Percentiles rank a stretch among this genome's conserved stretches.
Evolutionary conservation across 1,139 yeast species (phyloP).

Genomic region (Debaryomycetaceae sp.): DNA sequence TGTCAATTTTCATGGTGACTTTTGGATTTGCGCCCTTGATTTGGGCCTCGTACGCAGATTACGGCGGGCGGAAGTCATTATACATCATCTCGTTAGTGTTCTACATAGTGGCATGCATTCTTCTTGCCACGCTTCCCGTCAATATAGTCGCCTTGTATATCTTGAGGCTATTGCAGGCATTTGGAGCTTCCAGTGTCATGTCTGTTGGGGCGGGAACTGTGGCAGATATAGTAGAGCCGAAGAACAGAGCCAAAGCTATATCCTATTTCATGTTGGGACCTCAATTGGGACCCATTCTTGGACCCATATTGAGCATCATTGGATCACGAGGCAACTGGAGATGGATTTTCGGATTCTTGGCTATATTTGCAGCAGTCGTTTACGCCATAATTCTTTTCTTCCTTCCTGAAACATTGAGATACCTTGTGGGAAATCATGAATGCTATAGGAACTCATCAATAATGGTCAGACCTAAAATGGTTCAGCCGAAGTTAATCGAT

Average conservation of each 20-base stretch:
- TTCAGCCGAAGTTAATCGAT: conserved; percentile 25
- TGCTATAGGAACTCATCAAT: conserved; percentile 14
- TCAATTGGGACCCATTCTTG: conserved; percentile 55
- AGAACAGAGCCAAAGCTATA: conserved; percentile 46
- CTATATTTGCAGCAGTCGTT: conserved; percentile 40
- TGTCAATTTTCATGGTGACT: conserved; percentile 55
- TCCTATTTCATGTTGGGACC: conserved; percentile 60
- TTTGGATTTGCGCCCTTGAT: conserved; percentile 52
- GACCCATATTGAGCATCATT: conserved; percentile 47
- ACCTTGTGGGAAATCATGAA: conserved; percentile 53
- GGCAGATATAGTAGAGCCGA: conserved; percentile 48
- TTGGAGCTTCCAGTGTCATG: conserved; percentile 54
- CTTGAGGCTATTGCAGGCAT: conserved; percentile 48
- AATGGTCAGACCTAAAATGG: conserved; percentile 25
- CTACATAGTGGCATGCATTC: conserved; percentile 43
- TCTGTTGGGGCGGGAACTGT: conserved; percentile 58
- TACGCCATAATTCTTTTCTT: conserved; percentile 37
- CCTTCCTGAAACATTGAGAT: conserved; percentile 54
- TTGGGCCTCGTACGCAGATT: conserved; percentile 58
- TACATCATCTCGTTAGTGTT: conserved; percentile 44
- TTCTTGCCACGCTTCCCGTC: conserved; percentile 48
- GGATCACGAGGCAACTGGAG: conserved; percentile 44
- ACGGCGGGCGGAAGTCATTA: conserved; percentile 53
- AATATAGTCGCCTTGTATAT: conserved; percentile 42
- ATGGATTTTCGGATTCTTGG: conserved; percentile 54